Percentiles rank a stretch among this genome's conserved stretches.
These are phyloP conservation scores for Saccharomycopsis oosterbeekiorum DNA, from an alignment of 805 yeast genomes.

Conservation along the genomic window DNA sequence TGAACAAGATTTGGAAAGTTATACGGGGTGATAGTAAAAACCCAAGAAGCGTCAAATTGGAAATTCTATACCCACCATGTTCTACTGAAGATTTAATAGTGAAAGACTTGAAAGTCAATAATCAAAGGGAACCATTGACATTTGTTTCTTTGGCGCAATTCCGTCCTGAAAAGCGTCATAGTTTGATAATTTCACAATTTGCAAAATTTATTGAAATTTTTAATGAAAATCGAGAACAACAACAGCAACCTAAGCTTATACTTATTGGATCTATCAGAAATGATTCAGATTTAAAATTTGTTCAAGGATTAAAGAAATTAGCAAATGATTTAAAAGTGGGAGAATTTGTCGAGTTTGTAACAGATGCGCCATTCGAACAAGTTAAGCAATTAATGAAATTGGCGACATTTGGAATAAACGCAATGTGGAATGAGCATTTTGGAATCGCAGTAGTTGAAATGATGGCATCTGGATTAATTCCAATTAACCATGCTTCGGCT, in stretches of 20 bases:
- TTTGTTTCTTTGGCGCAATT: constrained; percentile 78
- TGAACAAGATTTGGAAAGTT: constrained; percentile 51
- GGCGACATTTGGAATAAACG: constrained; percentile 74
- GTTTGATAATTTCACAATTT: constrained; percentile 55
- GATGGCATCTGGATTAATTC: constrained; percentile 74
- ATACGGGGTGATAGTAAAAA: constrained; percentile 21
- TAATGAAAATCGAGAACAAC: constrained; percentile 8
- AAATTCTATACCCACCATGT: constrained; percentile 81
- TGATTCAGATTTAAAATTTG: constrained; percentile 50
- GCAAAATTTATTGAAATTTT: constrained; percentile 35
- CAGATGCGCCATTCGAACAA: constrained; percentile 64
- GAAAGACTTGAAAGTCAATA: constrained; percentile 9
- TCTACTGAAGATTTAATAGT: constrained; percentile 48
- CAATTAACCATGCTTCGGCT: constrained; percentile 88
- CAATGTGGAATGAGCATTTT: constrained; percentile 99
- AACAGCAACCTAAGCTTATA: constrained; percentile 40
- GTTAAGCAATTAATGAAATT: constrained; percentile 44
- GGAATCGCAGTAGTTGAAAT: constrained; percentile 97
- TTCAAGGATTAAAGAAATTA: constrained; percentile 36
- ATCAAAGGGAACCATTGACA: constrained; percentile 27
- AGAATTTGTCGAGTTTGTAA: constrained; percentile 40
- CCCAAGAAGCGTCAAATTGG: constrained; percentile 25
- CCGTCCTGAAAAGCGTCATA: constrained; percentile 91
- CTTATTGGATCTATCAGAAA: constrained; percentile 82
- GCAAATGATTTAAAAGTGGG: constrained; percentile 37